Evolutionary conservation across 106 monocot genomes (phyloP), one percentile per base, ranked within the genome.

Genomic region (Narthecium ossifragum): DNA sequence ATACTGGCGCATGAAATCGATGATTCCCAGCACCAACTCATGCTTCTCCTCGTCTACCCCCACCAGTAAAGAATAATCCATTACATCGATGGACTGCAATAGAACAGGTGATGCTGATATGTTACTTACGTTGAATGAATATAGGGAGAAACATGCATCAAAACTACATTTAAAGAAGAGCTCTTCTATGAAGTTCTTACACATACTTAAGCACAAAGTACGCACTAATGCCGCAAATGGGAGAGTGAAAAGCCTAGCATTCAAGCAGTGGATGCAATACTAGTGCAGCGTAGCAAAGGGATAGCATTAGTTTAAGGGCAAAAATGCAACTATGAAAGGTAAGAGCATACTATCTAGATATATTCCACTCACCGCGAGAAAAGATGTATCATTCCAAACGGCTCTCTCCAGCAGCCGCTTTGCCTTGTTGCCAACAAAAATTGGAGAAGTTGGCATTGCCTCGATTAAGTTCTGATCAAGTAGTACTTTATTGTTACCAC

Each of bases 361-460:
- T 43, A 43, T 13, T 49, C 23, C 47, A 76, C 98, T 77, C 55
- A 91, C 90, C 46, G 81, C 83, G 8, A 98, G 76, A 69, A 90
- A 98, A 67, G 77, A 50, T 31, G 87, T 98, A 66, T 98, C 98
- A 80, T 98, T 98, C 98, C 98, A 98, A 66, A 98, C 90, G 72
- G 91, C 84, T 77, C 91, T 79, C 78, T 82, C 91, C 45, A 98
- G 65, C 43, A 91, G 59, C 31, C 87, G 60, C 52, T 98, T 98
- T 69, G 98, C 81, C 60, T 91, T 88, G 74, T 98, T 91, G 9
- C 84, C 86, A 10, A 98, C 91, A 72, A 98, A 98, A 71, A 98
- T 98, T 2, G 98, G 98, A 60, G 87, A 81, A 34, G 91, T 98
- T n/a, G 88, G 82, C 81, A 88, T 82, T 25, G 90, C 50, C 47